phyloP scores from a whole-genome alignment of 768 basidiomycete genomes.

The Mycena maculata region DNA sequence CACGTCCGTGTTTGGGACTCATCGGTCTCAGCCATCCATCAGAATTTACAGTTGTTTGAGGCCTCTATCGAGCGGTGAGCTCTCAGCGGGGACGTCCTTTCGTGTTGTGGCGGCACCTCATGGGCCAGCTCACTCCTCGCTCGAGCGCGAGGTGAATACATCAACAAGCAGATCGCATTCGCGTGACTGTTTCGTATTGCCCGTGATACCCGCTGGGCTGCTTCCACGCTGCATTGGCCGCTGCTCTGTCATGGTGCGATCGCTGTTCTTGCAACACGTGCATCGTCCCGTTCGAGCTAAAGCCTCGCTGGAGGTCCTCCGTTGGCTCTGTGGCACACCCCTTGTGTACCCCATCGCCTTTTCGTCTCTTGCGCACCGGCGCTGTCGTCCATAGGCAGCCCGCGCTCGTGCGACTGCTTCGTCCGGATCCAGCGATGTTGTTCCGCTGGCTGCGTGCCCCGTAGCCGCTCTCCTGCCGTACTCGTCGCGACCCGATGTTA shows the following conservation, averaged over 20 bases:
- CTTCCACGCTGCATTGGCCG: not conserved
- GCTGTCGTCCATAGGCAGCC: too few relatives aligned
- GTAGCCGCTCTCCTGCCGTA: too few relatives aligned
- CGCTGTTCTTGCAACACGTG: not conserved
- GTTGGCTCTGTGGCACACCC: not conserved
- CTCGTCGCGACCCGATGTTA: too few relatives aligned
- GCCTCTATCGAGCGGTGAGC: not conserved
- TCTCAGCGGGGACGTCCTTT: not conserved
- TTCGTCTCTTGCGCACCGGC: too few relatives aligned
- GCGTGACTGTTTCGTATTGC: not conserved
- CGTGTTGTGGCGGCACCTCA: not conserved
- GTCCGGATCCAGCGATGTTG: too few relatives aligned
- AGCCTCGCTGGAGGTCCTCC: not conserved
- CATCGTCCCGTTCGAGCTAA: not conserved
- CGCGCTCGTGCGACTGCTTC: too few relatives aligned
- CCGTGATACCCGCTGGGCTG: too few relatives aligned
- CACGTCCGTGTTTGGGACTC: not conserved
- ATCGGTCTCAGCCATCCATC: not conserved
- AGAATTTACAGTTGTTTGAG: not conserved
- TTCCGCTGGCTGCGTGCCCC: too few relatives aligned
- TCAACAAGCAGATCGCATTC: not conserved
- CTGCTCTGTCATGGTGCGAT: not conserved
- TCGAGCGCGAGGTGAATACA: not conserved
- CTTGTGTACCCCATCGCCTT: not conserved
- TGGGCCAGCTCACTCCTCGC: not conserved